Conservation (phyloP, 1,139 yeast genomes). For the Saccharomyces pastorianus region DNA sequence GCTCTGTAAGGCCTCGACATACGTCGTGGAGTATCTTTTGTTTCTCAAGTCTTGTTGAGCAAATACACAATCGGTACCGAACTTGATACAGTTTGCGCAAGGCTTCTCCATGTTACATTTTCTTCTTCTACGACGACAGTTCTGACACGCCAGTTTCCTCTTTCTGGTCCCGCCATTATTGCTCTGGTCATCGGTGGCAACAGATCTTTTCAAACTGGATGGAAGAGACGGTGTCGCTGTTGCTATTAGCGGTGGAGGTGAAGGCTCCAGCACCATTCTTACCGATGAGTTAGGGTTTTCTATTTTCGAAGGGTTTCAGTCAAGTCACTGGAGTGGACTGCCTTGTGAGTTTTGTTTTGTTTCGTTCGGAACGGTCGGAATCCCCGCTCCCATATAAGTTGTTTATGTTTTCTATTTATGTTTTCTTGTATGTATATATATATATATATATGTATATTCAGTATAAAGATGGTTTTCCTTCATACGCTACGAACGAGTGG, state of each 20-base stretch:
- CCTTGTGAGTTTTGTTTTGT: neutral
- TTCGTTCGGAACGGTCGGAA: neutral
- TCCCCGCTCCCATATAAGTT: neutral
- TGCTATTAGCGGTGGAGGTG: neutral
- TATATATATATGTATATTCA: neutral
- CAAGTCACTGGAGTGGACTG: neutral
- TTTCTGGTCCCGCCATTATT: neutral
- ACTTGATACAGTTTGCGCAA: constrained; percentile 41
- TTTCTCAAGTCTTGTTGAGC: constrained; percentile 42
- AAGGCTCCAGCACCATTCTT: neutral
- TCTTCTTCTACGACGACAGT: constrained; percentile 46
- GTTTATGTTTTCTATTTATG: neutral
- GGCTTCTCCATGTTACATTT: constrained; percentile 44
- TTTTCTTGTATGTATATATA: neutral
- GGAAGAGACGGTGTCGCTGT: neutral
- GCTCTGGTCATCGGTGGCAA: neutral
- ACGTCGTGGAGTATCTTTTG: constrained; percentile 41
- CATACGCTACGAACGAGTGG: neutral
- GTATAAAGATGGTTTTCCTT: neutral
- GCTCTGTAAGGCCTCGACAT: constrained; percentile 34
- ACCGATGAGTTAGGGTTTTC: neutral
- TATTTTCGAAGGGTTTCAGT: neutral
- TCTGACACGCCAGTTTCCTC: constrained; percentile 34
- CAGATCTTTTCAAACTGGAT: neutral
- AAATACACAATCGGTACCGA: constrained; percentile 41